These are phyloP conservation scores for Pseudogymnoascus sp. DNA, from an alignment of 2,329 filamentous ascomycete species.

Conservation along the genomic window DNA sequence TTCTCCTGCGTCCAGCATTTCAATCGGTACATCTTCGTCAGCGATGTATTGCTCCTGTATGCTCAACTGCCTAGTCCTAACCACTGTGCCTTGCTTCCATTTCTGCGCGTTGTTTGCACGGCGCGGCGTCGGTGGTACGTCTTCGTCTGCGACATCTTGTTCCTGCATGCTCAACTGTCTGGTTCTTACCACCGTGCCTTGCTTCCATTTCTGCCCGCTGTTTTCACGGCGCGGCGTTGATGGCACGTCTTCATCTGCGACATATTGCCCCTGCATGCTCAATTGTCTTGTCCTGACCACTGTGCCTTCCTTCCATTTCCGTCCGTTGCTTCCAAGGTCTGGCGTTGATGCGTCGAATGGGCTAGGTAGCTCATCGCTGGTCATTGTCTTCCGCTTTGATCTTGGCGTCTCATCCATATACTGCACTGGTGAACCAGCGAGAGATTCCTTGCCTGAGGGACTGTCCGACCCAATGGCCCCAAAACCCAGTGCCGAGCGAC, in stretches of 20 bases:
- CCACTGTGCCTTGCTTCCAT: neutral
- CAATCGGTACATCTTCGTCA: neutral
- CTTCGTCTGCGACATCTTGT: neutral
- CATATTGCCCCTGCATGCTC: neutral
- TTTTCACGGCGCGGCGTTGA: neutral
- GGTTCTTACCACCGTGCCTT: neutral
- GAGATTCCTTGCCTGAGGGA: neutral
- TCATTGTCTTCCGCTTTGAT: neutral
- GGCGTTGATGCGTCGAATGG: neutral
- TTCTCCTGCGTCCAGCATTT: neutral
- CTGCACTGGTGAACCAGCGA: neutral
- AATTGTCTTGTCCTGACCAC: neutral
- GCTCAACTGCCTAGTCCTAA: neutral
- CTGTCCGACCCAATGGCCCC: neutral
- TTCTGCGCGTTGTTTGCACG: neutral
- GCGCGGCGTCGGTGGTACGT: neutral
- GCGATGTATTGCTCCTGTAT: neutral
- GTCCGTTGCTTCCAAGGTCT: neutral
- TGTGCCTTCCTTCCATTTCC: neutral
- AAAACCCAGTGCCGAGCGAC: neutral
- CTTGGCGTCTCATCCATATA: neutral
- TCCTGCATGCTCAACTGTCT: neutral
- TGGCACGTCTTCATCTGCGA: neutral
- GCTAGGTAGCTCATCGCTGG: neutral
- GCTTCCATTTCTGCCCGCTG: neutral